phyloP scores from a whole-genome alignment of 208 protist species.

The Leishmania tropica region DNA sequence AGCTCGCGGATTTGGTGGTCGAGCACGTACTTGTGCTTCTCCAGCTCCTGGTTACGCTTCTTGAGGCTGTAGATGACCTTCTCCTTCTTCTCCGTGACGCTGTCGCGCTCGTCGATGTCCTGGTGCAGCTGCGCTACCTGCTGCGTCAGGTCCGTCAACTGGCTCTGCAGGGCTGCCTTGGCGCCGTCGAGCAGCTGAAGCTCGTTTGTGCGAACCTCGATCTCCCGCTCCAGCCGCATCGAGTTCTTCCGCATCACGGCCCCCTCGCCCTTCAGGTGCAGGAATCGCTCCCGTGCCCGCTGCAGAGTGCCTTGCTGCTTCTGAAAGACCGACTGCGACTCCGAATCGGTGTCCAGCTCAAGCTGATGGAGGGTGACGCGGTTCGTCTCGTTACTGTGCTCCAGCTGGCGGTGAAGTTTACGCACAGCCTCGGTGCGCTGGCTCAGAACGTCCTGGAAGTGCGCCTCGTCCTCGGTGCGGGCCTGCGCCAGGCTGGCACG shows the following conservation, averaged over 20 bases:
- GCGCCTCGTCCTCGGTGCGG: slow-evolving; percentile 64
- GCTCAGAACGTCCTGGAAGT: slow-evolving; percentile 78
- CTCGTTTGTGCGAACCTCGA: slow-evolving; percentile 81
- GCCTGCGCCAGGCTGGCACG: slow-evolving; percentile 38
- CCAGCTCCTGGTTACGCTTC: slow-evolving; percentile 98
- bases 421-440: slow-evolving; percentile 64
- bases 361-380: slow-evolving; percentile 88
- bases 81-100: slow-evolving; percentile 96
- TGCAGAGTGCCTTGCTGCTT: slow-evolving; percentile 79
- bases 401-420: slow-evolving; percentile 67
- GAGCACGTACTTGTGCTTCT: slow-evolving; percentile 98
- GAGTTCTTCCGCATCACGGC: slow-evolving; percentile 95
- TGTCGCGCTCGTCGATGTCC: slow-evolving; percentile 95
- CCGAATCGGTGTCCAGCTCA: slow-evolving; percentile 94
- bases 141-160: slow-evolving; percentile 88
- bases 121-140: slow-evolving; percentile 87
- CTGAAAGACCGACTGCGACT: slow-evolving; percentile 87
- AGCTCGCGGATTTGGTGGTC: slow-evolving; percentile 98
- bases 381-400: slow-evolving; percentile 77
- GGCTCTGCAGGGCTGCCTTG: slow-evolving; percentile 70
- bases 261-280: slow-evolving; percentile 95
- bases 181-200: slow-evolving; percentile 74
- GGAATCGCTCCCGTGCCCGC: slow-evolving; percentile 76
- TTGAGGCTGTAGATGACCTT: slow-evolving; percentile 97
- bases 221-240: slow-evolving; percentile 89